Percentiles rank a stretch among this genome's conserved stretches.
Evolutionary conservation across 768 basidiomycete species (phyloP).

Genomic region (Tremella yokohamensis): DNA sequence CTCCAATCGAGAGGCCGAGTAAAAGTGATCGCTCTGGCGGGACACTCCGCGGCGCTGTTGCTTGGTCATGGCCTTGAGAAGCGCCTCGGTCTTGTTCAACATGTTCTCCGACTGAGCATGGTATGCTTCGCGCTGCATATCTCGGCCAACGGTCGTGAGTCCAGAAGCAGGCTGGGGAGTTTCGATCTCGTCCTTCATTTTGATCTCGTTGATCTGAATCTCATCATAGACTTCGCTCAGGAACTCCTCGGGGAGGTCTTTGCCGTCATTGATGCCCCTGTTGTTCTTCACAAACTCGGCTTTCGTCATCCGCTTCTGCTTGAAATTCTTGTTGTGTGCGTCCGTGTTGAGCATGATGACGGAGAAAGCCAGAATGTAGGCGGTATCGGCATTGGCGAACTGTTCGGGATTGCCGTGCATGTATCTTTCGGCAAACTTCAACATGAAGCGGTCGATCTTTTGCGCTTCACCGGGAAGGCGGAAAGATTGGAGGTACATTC

Average conservation of each 20-base stretch:
- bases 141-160: conserved; percentile 86
- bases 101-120: conserved; percentile 92
- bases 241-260: conserved; percentile 81
- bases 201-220: conserved; percentile 85
- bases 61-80: conserved; percentile 88
- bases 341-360: conserved; percentile 96
- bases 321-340: conserved; percentile 90
- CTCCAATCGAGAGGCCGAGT: conserved; percentile 91
- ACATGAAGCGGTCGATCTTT: conserved; percentile 98
- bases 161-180: conserved; percentile 49
- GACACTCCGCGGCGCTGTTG: conserved; percentile 71
- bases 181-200: conserved; percentile 92
- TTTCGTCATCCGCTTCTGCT: conserved; percentile 83
- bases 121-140: conserved; percentile 93
- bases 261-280: conserved; percentile 88
- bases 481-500: conserved; percentile 88
- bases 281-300: conserved; percentile 90
- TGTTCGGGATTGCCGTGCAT: conserved; percentile 81
- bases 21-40: conserved; percentile 78
- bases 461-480: conserved; percentile 95
- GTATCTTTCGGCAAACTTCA: conserved; percentile 96
- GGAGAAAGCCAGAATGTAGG: conserved; percentile 91
- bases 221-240: conserved; percentile 79
- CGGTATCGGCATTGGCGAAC: conserved; percentile 94
- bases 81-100: conserved; percentile 93